These are phyloP conservation scores for Fraxinus excelsior DNA, from an alignment of 257 asterid genomes.

Conservation along the genomic window DNA sequence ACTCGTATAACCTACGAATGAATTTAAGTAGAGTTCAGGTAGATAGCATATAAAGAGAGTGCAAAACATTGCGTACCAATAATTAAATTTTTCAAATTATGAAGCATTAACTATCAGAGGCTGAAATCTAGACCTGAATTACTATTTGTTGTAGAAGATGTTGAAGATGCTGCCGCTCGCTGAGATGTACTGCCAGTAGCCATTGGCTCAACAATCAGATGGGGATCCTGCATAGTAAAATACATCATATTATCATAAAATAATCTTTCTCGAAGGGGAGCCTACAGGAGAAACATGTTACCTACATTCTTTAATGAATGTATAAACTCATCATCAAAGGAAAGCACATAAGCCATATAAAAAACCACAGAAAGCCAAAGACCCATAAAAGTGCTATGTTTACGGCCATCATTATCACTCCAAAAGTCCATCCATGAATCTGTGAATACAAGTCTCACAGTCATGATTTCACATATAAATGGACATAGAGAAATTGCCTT, in stretches of 20 bases:
- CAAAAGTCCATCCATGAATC: not conserved
- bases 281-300: constrained; percentile 5
- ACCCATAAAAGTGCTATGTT: not conserved
- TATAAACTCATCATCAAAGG: too few species aligned
- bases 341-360: not conserved
- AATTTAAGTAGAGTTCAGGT: constrained; percentile 4
- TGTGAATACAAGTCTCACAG: not conserved
- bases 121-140: constrained; percentile 49
- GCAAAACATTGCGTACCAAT: not conserved
- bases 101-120: constrained; percentile 1
- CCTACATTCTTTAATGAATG: not conserved
- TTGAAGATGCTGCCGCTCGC: constrained; percentile 50
- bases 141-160: constrained; percentile 55
- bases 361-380: constrained; percentile 12
- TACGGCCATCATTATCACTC: not conserved
- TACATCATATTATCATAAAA: constrained; percentile 1
- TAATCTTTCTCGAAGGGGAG: not conserved
- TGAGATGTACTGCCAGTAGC: constrained; percentile 56
- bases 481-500: not conserved
- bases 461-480: not conserved
- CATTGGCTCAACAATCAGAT: constrained; percentile 83
- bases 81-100: constrained; percentile 11
- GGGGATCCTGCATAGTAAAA: constrained; percentile 59
- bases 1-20: constrained; percentile 58
- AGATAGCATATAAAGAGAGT: constrained; percentile 4